These are phyloP conservation scores for Coriolopsis trogii DNA, from an alignment of 1,284 basidiomycete species.

Conservation along the genomic window DNA sequence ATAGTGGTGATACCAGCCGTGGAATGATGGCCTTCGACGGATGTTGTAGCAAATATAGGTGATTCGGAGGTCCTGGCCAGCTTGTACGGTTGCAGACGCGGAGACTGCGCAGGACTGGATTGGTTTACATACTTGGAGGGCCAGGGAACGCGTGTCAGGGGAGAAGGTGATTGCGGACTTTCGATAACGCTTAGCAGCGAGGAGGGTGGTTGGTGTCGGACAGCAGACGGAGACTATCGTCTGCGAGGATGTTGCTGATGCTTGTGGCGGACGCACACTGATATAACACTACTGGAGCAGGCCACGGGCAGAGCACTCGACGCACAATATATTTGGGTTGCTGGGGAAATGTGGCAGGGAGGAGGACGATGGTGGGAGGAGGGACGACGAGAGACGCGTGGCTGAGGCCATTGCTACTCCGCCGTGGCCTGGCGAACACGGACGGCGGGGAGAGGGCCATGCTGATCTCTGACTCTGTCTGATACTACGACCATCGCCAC, in stretches of 20 bases:
- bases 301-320: no score
- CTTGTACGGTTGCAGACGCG: background rate
- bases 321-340: background rate
- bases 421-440: slow-evolving; percentile 14
- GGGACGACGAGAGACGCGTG: slow-evolving; percentile 12
- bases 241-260: slow-evolving; percentile 2
- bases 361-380: slow-evolving; percentile 2
- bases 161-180: slow-evolving; percentile 10
- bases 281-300: background rate
- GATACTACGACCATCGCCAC: slow-evolving; percentile 26
- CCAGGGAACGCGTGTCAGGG: slow-evolving; percentile 11
- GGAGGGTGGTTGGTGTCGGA: slow-evolving; percentile 9
- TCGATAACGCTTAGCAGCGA: slow-evolving; percentile 23
- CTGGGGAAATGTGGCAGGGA: slow-evolving; percentile 1
- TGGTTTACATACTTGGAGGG: slow-evolving; percentile 5
- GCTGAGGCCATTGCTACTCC: slow-evolving; percentile 12
- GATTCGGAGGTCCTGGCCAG: background rate
- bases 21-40: background rate
- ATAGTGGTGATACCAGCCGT: background rate
- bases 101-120: background rate
- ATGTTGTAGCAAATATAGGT: slow-evolving; percentile 3
- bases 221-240: no score
- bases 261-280: background rate
- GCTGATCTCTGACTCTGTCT: slow-evolving; percentile 22
- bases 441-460: slow-evolving; percentile 15